phyloP scores from a whole-genome alignment of 768 basidiomycete species.

The Tricholoma saponaceum region DNA sequence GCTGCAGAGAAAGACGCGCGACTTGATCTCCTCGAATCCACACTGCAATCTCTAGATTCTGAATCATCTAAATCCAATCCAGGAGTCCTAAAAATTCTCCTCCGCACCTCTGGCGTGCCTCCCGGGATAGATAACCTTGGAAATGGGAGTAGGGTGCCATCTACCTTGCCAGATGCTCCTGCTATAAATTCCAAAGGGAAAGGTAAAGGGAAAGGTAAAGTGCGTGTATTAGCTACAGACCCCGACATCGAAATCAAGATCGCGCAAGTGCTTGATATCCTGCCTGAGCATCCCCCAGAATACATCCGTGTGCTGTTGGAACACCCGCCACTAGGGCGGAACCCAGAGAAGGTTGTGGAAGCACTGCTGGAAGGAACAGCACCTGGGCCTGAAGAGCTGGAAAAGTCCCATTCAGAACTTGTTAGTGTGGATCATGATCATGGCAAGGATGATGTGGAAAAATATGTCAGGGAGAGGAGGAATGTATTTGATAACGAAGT shows the following conservation, averaged over 20 bases:
- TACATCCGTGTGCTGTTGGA: slow-evolving; percentile 59
- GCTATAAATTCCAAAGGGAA: not conserved
- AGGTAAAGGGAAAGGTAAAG: slow-evolving; percentile 42
- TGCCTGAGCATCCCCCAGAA: slow-evolving; percentile 53
- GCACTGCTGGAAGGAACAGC: slow-evolving; percentile 77
- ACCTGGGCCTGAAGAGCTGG: slow-evolving; percentile 31
- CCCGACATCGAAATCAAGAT: slow-evolving; percentile 53
- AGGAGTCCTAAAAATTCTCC: slow-evolving; percentile 58
- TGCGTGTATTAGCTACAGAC: slow-evolving; percentile 21
- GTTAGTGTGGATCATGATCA: not conserved
- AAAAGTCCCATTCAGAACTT: not conserved
- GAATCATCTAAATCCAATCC: slow-evolving; percentile 30
- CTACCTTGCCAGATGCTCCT: not conserved
- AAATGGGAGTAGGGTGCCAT: slow-evolving; percentile 15
- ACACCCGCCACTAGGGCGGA: slow-evolving; percentile 46
- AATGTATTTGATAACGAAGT: slow-evolving; percentile 76
- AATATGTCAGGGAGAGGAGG: slow-evolving; percentile 39
- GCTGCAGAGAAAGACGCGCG: slow-evolving; percentile 54
- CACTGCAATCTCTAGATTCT: slow-evolving; percentile 38
- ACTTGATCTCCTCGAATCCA: slow-evolving; percentile 51
- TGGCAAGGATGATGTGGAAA: slow-evolving; percentile 11
- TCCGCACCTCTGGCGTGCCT: slow-evolving; percentile 55
- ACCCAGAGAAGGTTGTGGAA: slow-evolving; percentile 59
- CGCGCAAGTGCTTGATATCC: slow-evolving; percentile 70
- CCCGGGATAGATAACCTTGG: slow-evolving; percentile 36